phyloP scores from a whole-genome alignment of 2,329 filamentous ascomycete genomes.

The Fusarium duplospermum region DNA sequence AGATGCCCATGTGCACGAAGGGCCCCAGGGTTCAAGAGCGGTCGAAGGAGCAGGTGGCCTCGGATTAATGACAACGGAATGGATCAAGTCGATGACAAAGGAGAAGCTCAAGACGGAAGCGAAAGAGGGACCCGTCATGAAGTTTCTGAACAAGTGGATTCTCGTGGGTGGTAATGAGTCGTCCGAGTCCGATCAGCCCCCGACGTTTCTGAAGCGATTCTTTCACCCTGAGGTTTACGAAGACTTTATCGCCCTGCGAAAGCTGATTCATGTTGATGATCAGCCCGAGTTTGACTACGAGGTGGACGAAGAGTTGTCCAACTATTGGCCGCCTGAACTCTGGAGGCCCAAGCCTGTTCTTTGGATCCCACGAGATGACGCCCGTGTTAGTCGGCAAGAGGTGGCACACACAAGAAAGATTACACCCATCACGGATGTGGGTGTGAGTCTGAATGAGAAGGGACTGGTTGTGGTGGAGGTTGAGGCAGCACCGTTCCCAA shows the following conservation, averaged over 20 bases:
- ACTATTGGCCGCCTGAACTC: slow-evolving; percentile 75
- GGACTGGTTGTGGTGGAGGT: slow-evolving; percentile 51
- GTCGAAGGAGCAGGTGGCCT: slow-evolving; percentile 54
- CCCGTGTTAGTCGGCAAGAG: slow-evolving; percentile 82
- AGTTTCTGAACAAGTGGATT: slow-evolving; percentile 43
- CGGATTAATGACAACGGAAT: slow-evolving; percentile 46
- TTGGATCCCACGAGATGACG: slow-evolving; percentile 85
- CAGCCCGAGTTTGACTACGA: slow-evolving; percentile 59
- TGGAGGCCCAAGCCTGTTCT: slow-evolving; percentile 74
- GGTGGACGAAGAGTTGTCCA: slow-evolving; percentile 67
- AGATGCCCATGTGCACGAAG: slow-evolving; percentile 33
- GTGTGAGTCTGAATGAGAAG: slow-evolving; percentile 48
- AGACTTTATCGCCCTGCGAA: slow-evolving; percentile 77
- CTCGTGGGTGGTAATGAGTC: slow-evolving; percentile 38
- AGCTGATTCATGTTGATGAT: slow-evolving; percentile 71
- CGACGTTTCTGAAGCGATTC: slow-evolving; percentile 73
- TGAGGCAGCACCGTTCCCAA: slow-evolving; percentile 53
- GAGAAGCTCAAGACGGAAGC: slow-evolving; percentile 46
- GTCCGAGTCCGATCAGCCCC: slow-evolving; percentile 44
- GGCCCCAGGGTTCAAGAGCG: slow-evolving; percentile 45
- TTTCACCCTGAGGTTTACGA: slow-evolving; percentile 82
- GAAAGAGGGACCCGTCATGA: slow-evolving; percentile 44
- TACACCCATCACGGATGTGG: slow-evolving; percentile 79
- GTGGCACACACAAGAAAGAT: slow-evolving; percentile 76
- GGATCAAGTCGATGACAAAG: slow-evolving; percentile 52